These are phyloP conservation scores for Nadsonia commutata DNA, from an alignment of 1,139 yeast genomes.

Conservation along the genomic window DNA sequence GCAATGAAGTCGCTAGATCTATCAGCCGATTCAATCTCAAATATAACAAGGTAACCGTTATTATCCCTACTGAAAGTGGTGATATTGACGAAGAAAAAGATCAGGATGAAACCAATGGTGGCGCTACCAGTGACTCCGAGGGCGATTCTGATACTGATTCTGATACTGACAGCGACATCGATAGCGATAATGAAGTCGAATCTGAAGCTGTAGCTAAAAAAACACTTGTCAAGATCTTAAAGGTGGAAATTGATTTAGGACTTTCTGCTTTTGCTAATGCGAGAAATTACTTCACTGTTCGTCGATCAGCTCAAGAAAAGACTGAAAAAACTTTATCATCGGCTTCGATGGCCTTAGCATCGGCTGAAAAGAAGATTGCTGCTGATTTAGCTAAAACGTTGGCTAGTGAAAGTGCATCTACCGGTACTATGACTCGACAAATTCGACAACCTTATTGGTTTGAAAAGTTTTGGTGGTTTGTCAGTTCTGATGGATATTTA, in stretches of 20 bases:
- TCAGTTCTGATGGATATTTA: slow-evolving; percentile 75
- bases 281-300: slow-evolving; percentile 65
- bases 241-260: slow-evolving; percentile 52
- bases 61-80: slow-evolving; percentile 36
- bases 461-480: slow-evolving; percentile 88
- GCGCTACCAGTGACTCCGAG: slow-evolving; percentile 22
- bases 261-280: slow-evolving; percentile 86
- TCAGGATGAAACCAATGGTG: slow-evolving; percentile 18
- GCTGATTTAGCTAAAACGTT: slow-evolving; percentile 55
- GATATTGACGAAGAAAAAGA: slow-evolving; percentile 18
- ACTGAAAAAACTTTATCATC: slow-evolving; percentile 70
- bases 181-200: slow-evolving; percentile 17
- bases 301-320: slow-evolving; percentile 62
- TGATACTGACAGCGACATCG: slow-evolving; percentile 22
- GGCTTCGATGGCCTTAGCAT: slow-evolving; percentile 64
- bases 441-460: slow-evolving; percentile 74
- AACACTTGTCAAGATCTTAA: slow-evolving; percentile 20
- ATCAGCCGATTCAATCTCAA: slow-evolving; percentile 52
- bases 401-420: slow-evolving; percentile 42
- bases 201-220: slow-evolving; percentile 11
- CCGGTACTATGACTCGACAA: slow-evolving; percentile 2
- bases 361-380: slow-evolving; percentile 67
- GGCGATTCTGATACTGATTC: slow-evolving; percentile 21
- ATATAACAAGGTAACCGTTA: slow-evolving; percentile 51
- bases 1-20: slow-evolving; percentile 46